Base-by-base conservation (phyloP, 2,329 filamentous ascomycete genomes). In the Periconia macrospinosa region DNA sequence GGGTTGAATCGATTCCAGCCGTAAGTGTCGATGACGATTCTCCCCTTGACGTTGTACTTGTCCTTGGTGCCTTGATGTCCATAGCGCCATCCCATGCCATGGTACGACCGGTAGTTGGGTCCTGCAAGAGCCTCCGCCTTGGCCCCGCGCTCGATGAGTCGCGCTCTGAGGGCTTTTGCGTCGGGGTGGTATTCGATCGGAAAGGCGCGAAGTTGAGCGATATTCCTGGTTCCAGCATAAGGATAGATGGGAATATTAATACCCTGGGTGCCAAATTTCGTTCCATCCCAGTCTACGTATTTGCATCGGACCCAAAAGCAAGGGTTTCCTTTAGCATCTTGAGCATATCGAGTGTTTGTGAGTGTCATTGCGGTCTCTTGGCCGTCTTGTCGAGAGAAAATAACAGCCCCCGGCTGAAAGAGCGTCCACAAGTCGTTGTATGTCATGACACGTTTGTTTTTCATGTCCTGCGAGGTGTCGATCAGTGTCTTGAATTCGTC, bases 1-100 rank as follows among this genome's bases (percentile, higher is more conserved):
- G 79, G 76, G 37, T 80, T 76, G 66, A 81, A 82, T 1, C 66
- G 68, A 41, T 74, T 85, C 84, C 50, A 83, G 37, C 79, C 80
- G 33, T 80, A 75, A 0, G 76, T 75, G 55, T 84, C 81, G 44
- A 84, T 78, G 41, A 83, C 76, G 23, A 84, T 76, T 41, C 62
- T 53, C 30, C 78, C 78, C 53, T 79, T 79, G 54, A 82, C 66
- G 53, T 70, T 73, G 54, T 74, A 75, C 54, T 77, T 76, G 56
- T 77, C 73, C 54, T 67, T 72, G 15, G 59, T 60, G 5, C 68
- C 68, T 27, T 71, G 67, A 6, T 65, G 56, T 6, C 71, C 70
- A 6, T 70, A 60, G 23, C 65, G 65, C 75, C 74, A 78, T 9
- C 60, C 69, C 15, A 79, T 60, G 6, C 80, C 81, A 27, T 78